Evolutionary conservation across 2,329 filamentous ascomycete species (phyloP), one percentile per base, ranked within the genome.

Genomic region (Cladorrhinum sp.): DNA sequence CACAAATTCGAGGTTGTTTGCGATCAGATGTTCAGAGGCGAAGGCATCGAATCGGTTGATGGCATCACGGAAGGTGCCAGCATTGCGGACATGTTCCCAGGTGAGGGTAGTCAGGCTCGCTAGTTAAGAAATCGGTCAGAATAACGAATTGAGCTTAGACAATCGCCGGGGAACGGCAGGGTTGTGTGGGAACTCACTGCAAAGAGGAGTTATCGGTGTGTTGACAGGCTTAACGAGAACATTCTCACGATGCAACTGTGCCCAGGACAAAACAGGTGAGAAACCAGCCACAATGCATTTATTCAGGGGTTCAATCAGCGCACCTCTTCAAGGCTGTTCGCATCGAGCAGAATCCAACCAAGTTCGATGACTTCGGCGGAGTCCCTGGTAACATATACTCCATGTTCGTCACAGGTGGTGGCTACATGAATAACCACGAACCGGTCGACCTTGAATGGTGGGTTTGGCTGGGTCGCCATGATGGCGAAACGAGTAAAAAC

Each of bases 351-450:
- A 73, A 98, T 96, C 95, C 95, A 99, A 66, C 94, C 95, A 74
- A 99, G 85, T 84, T 99, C 95, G 77, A 99, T 99, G 68, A 99
- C 95, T 81, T 99, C 95, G 65, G 95, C 95, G 62, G 95, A 98
- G 79, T 99, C 95, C 79, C 98, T 98, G 63, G 95, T 99, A 62
- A 99, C 95, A 77, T 99, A 99, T 67, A 99, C 95, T 65, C 95
- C 95, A 79, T 99, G 95, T 77, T 99, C 95, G 77, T 99, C 95
- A 79, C 95, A 99, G 69, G 95, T 99, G 36, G 95, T 99, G 66
- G 95, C 95, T 73, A 98, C 94, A 78, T 99, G 95, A 75, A 98
- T 96, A 73, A 99, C 91, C 68, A 97, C 90, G 79, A 96, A 99
- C 76, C 94, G 91, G 80, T 99, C 95, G 78, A 96, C 86, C 79